Base-by-base conservation (phyloP, 2,329 filamentous ascomycete genomes). In the Lachnellula subtilissima region DNA sequence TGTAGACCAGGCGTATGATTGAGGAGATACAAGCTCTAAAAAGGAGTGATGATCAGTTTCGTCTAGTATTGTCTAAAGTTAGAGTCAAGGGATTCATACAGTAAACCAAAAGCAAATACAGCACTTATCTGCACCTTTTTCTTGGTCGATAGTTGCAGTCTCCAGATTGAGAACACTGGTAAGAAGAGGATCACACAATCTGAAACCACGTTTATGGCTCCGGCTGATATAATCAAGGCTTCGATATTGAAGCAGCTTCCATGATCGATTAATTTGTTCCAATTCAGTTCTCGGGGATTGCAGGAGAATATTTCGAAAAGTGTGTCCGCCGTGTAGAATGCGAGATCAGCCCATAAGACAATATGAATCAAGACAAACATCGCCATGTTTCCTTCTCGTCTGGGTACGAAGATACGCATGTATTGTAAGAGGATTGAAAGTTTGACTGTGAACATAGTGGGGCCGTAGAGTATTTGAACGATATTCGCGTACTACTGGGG, bases 271-370 rank as follows among this genome's bases (percentile, higher is more conserved):
- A 49, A 36, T 46, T 49, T 49, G 37, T 54, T 43, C 52, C 52
- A 54, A 19, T 36, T 37, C 14, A 28, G 28, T 49, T 45, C 52
- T 49, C 52, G 45, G 12, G 52, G 52, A 9, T 17, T 54, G 39
- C 52, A 54, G 19, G 52, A 54, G 22, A 54, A 54, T 2, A 50
- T 54, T 7, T 54, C 45, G 19, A 54, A 45, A 14, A 54, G 49
- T 2, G 47, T 54, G 23, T 42, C 46, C 15, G 45, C 46, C 15
- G 43, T 49, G 32, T 54, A 54, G 39, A 54, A 54, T 12, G 32
- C 14, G 7, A 54, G 25, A 46, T 54, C 37, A 11, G 36, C 37
- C 22, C 36, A 39, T 8, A 49, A 54, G 22, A 49, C 47, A 3
- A 50, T 19, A 37, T 37, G 40, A 12, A 54, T 37, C 11, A 36